Conservation (phyloP, 2,329 filamentous ascomycete species). For the Colletotrichum sp. region DNA sequence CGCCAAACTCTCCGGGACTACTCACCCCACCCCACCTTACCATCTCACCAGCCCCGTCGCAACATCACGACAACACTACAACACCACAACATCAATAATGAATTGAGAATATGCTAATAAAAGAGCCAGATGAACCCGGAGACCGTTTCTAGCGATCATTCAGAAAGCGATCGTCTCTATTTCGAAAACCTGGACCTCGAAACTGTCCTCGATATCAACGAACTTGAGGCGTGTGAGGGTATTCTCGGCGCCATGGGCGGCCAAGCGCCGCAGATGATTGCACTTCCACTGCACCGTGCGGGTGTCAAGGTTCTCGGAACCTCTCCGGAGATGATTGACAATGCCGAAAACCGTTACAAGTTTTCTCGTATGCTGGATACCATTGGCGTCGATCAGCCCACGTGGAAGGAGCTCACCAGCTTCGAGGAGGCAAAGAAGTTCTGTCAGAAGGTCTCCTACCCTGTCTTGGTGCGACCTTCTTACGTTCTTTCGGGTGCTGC, state of each 20-base stretch:
- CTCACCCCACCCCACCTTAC: not conserved
- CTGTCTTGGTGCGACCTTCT: conserved; percentile 92
- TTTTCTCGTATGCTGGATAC: conserved; percentile 97
- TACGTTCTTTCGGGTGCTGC: conserved; percentile 97
- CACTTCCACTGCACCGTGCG: conserved; percentile 72
- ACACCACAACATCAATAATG: not conserved
- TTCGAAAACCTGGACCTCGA: conserved; percentile 96
- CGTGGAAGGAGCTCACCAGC: conserved; percentile 97
- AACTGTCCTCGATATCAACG: conserved; percentile 89
- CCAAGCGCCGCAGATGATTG: rapidly evolving
- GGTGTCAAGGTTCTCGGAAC: conserved; percentile 95
- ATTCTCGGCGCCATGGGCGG: too few species aligned
- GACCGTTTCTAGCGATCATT: conserved; percentile 86
- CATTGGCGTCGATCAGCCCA: conserved; percentile 93
- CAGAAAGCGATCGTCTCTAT: conserved; percentile 92
- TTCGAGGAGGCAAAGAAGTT: conserved; percentile 89
- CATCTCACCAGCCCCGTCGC: not conserved
- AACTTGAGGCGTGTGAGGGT: too few species aligned
- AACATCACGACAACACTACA: not conserved
- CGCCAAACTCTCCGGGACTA: too few species aligned
- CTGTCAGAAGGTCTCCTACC: conserved; percentile 88
- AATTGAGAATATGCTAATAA: not conserved
- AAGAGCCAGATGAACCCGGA: conserved; percentile 74
- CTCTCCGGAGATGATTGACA: conserved; percentile 98
- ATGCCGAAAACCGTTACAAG: conserved; percentile 96